Base-by-base conservation (phyloP, 257 asterid genomes). In the Nicotiana benthamiana region DNA sequence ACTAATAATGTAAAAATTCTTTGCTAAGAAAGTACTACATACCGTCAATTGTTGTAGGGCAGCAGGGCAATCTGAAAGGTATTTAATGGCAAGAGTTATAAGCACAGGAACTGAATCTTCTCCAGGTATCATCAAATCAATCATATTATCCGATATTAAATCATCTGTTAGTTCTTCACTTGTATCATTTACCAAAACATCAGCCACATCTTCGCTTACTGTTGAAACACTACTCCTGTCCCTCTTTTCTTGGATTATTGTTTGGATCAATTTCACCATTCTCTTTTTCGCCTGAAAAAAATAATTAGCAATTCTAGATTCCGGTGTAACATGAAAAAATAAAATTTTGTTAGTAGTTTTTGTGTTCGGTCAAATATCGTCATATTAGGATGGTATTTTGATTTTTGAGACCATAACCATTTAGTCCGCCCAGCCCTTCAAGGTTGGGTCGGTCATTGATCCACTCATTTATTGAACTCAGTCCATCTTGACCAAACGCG, bases 61-160 rank as follows among this genome's bases (percentile, higher is more conserved):
- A 56, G 84, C 43, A 13, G 97, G 98, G 66, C 75, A 91, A 86
- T 93, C 97, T 2, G 98, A 95, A 2, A 95, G 91, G 88, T 90
- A 93, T 84, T 93, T 93, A 52, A 95, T 56, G 0, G 95, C 98
- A 84, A 95, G 96, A 82, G 98, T 91, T 48, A 93, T 86, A 9
- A 95, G 93, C n/a, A 92, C 84, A 9, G 98, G 98, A 6, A 95
- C 98, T 3, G 98, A 95, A 86, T 95, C 98, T 79, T 95, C 98
- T 16, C 98, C 98, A 18, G 98, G 98, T 67, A 95, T 95, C 97
- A 95, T 93, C 81, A 95, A 84, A 80, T 92, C 97, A 67, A 95
- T 88, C 81, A 95, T 85, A 67, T 95, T 95, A 83, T 95, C 98
- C 3, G 97, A 91, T 46, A 95, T 91, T 36, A 93, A 28, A 40